A percentile compares a stretch with the other conserved stretches of the same genome.
phyloP scores from a whole-genome alignment of 2,329 filamentous ascomycete genomes.

The Aurifilum marmelostoma region DNA sequence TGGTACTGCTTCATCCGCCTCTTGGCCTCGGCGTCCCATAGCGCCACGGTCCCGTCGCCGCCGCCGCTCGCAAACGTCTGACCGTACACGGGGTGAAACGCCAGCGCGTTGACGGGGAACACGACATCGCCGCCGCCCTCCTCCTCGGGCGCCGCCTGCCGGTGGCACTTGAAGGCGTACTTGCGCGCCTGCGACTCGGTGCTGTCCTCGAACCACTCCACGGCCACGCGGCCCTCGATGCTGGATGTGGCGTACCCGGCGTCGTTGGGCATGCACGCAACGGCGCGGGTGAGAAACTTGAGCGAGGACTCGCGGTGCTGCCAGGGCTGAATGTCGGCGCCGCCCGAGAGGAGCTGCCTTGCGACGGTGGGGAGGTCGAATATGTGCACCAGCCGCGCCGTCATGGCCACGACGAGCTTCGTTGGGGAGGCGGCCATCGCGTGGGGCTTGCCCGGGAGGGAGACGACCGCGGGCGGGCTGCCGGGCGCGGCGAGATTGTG shows the following conservation, averaged over 20 bases:
- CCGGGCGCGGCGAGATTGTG: conserved; percentile 65
- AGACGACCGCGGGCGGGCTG: conserved; percentile 63
- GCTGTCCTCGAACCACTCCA: conserved; percentile 94
- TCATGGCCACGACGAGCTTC: conserved; percentile 95
- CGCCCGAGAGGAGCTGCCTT: conserved; percentile 54
- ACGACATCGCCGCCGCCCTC: conserved; percentile 76
- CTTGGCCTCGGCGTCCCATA: conserved; percentile 93
- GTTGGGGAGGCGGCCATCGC: conserved; percentile 76
- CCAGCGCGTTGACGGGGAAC: conserved; percentile 87
- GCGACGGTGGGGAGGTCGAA: conserved; percentile 80
- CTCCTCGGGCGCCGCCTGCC: conserved; percentile 68
- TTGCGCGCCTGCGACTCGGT: conserved; percentile 86
- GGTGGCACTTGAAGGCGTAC: conserved; percentile 98
- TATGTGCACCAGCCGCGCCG: conserved; percentile 88
- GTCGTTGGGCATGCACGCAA: conserved; percentile 96
- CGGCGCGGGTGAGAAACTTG: conserved; percentile 92
- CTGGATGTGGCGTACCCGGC: conserved; percentile 89
- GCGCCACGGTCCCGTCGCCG: conserved; percentile 86
- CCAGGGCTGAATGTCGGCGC: conserved; percentile 72
- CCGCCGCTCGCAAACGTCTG: conserved; percentile 84
- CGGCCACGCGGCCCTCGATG: conserved; percentile 93
- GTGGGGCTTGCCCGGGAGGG: conserved; percentile 85
- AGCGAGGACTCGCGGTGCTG: conserved; percentile 91
- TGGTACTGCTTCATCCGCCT: conserved; percentile 88
- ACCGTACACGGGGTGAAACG: conserved; percentile 81